phyloP scores from a whole-genome alignment of 768 basidiomycete species.

The Lactifluus echinatus region DNA sequence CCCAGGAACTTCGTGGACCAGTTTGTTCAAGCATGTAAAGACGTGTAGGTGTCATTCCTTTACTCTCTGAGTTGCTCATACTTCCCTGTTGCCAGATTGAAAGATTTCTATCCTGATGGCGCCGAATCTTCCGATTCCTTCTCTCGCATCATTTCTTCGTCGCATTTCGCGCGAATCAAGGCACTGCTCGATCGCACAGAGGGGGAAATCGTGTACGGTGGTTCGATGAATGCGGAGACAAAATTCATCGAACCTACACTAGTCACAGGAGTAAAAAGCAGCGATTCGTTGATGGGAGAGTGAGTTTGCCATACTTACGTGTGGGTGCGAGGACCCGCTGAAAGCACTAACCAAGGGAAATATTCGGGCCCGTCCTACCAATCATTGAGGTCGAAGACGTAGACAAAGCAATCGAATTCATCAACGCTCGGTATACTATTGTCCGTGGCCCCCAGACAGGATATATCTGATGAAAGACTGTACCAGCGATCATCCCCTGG shows the following conservation, averaged over 20 bases:
- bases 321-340: background rate
- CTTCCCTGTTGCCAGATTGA: slow-evolving; percentile 31
- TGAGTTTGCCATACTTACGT: slow-evolving; percentile 28
- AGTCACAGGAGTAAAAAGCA: slow-evolving; percentile 48
- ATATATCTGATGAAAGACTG: background rate
- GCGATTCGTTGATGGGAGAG: slow-evolving; percentile 75
- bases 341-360: slow-evolving; percentile 42
- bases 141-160: slow-evolving; percentile 42
- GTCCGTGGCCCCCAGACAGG: background rate
- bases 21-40: slow-evolving; percentile 34
- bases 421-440: slow-evolving; percentile 43
- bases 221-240: slow-evolving; percentile 45
- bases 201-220: slow-evolving; percentile 59
- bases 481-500: slow-evolving; percentile 62
- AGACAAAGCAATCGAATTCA: slow-evolving; percentile 62
- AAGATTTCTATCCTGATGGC: slow-evolving; percentile 47
- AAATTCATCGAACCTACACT: slow-evolving; percentile 68
- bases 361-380: slow-evolving; percentile 78
- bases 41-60: slow-evolving; percentile 30
- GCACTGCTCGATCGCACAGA: slow-evolving; percentile 54
- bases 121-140: slow-evolving; percentile 37
- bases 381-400: slow-evolving; percentile 61
- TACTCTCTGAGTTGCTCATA: background rate
- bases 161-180: slow-evolving; percentile 53
- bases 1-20: slow-evolving; percentile 33